These are phyloP conservation scores for Leccinum pachyderme DNA, from an alignment of 1,284 basidiomycete species.

Conservation along the genomic window DNA sequence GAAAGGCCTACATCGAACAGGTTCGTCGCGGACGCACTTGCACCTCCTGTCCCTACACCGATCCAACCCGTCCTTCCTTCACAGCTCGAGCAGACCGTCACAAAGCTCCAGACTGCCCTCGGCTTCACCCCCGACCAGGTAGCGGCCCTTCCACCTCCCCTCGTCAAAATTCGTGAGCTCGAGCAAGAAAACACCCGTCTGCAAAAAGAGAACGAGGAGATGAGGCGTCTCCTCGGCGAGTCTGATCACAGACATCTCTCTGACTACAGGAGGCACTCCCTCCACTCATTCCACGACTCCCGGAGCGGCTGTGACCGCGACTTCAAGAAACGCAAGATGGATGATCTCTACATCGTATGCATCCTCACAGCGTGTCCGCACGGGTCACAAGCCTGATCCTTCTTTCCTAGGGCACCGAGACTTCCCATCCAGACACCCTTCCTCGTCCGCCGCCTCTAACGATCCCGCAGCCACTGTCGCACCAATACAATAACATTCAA, in stretches of 20 bases:
- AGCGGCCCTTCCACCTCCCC: slow-evolving; percentile 63
- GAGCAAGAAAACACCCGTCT: slow-evolving; percentile 71
- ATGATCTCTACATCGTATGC: slow-evolving; percentile 58
- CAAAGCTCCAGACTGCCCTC: slow-evolving; percentile 71
- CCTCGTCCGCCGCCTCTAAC: slow-evolving; percentile 60
- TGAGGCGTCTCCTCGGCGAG: slow-evolving; percentile 57
- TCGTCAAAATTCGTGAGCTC: slow-evolving; percentile 69
- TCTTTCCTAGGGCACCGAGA: slow-evolving; percentile 21
- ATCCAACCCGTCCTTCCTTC: slow-evolving; percentile 11
- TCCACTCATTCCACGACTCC: slow-evolving; percentile 42
- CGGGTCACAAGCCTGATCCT: background rate
- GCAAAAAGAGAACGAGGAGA: slow-evolving; percentile 66
- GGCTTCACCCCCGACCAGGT: slow-evolving; percentile 70
- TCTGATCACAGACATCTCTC: slow-evolving; percentile 36
- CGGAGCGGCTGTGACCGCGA: slow-evolving; percentile 54
- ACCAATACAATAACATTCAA: slow-evolving; percentile 29
- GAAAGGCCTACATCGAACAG: slow-evolving; percentile 91
- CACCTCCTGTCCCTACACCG: slow-evolving; percentile 4
- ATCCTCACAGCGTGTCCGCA: background rate
- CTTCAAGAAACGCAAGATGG: slow-evolving; percentile 60
- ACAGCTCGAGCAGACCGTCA: slow-evolving; percentile 78
- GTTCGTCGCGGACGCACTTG: slow-evolving; percentile 37
- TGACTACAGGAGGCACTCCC: slow-evolving; percentile 44
- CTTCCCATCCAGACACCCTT: slow-evolving; percentile 37
- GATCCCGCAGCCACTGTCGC: slow-evolving; percentile 50